Evolutionary conservation across 2,329 filamentous ascomycete species (phyloP), one percentile per base, ranked within the genome.

Genomic region (Dactylellina leptospora): DNA sequence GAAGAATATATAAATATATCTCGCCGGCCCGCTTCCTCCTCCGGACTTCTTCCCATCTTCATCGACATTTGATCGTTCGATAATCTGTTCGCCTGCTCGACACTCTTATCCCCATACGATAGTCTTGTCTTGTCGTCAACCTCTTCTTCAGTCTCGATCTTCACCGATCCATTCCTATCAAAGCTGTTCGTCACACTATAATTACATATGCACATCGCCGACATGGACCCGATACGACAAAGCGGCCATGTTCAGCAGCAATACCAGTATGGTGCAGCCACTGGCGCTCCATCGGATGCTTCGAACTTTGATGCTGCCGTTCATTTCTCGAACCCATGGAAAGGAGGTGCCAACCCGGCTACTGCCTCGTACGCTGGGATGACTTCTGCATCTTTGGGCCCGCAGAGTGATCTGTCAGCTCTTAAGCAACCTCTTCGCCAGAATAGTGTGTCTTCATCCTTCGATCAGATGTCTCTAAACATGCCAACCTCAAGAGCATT

Each of bases 391-490:
- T 55, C 62, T 10, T 10, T 70, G 40, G 48, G 38, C n/a, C 5
- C 47, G 25, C 64, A 70, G 40, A 38, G 42, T 27, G 68, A 64
- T 28, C 20, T 72, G 27, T 47, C 48, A n/a, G 64, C 48, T 28
- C 40, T 58, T 16, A 72, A 64, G 42, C 56, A 53, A 36, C 27
- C 61, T 23, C 51, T 73, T 25, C 60, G 69, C 40, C 69, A 73
- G 36, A 73, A 68, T 36, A 73, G 69, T 73, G 69, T 73, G 69
- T 73, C 69, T 51, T 55, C 60, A 68, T 62, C 69, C 69, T 68
- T 73, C 54, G 69, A 73, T 60, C 60, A 73, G 33, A 47, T 66
- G 45, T 25, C 48, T 11, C 54, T 66, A 30, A 63, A 44, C 42
- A 18, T 73, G 55, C 54, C 61, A 61, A 44, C 61, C 44, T 56